phyloP scores from a whole-genome alignment of 345 rosid species.

The Murraya paniculata region DNA sequence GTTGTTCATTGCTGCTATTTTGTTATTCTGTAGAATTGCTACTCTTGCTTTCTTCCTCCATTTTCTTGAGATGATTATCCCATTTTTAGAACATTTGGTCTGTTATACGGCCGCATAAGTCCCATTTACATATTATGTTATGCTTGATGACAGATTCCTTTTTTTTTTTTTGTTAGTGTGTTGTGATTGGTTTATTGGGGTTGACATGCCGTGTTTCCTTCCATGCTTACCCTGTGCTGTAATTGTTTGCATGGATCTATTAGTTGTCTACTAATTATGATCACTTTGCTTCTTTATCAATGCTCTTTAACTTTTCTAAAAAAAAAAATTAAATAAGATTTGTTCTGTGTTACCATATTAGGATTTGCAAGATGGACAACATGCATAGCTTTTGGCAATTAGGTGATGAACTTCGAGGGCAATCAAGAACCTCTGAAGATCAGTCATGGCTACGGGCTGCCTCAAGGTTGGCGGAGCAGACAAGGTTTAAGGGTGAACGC shows the following conservation, averaged over 20 bases:
- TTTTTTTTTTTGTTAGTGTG: too few relatives aligned
- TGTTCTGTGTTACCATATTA: neutral
- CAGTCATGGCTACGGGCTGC: conserved; percentile 87
- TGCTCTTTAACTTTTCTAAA: neutral
- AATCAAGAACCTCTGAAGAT: conserved; percentile 78
- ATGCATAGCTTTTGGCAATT: conserved; percentile 84
- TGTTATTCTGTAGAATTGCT: neutral
- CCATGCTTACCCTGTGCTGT: neutral
- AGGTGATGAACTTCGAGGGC: conserved; percentile 97
- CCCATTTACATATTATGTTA: neutral
- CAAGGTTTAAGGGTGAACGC: conserved; percentile 73
- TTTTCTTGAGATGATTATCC: neutral
- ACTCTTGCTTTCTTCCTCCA: neutral
- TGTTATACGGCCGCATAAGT: neutral
- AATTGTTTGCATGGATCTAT: neutral
- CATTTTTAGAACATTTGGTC: neutral
- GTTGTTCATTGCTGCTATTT: neutral
- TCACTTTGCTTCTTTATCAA: neutral
- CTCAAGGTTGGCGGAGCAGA: conserved; percentile 85
- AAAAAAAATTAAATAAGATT: neutral
- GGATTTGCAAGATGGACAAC: conserved; percentile 51
- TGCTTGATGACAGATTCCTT: neutral
- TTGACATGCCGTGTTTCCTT: neutral
- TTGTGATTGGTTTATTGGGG: neutral
- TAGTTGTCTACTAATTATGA: neutral